Base-by-base conservation (phyloP, 495 filamentous ascomycete genomes). In the Geopyxis carbonaria region DNA sequence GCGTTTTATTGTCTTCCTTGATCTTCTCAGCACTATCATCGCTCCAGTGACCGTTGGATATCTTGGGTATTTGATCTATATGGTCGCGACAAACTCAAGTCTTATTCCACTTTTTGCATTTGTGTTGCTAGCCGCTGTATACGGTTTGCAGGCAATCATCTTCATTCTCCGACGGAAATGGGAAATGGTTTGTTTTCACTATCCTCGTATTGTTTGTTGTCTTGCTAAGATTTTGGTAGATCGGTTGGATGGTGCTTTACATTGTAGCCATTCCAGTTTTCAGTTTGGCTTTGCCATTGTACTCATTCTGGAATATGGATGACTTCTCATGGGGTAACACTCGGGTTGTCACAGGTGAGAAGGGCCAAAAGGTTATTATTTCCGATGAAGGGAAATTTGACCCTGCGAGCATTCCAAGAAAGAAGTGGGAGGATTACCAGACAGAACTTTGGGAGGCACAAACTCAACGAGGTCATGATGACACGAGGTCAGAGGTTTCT, bases 281-380 rank as follows among this genome's bases (percentile, higher is more conserved):
- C 69, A 73, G 81, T 21, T 79, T 92, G 45, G 85, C 72, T 36
- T 67, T 99, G 5, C 89, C 89, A 1, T 68, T 99, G 4, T 99
- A 95, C 60, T 69, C 86, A 31, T 99, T 99, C 73, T 99, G 89
- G 89, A 69, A 95, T 61, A 94, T 94, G 89, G 89, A 99, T 58
- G 89, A 99, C 65, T 99, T 99, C 72, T 78, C 75, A 47, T 94
- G 85, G 85, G 85, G 85, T 59, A 94, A 92, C 58, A 94, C 85
- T 22, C 83, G 85, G 69, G 68, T 99, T 29, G 85, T 99, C 45
- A 92, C 81, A n/a, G 89, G 89, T 56, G 89, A 95, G 59, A 79
- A 78, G 53, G 89, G 89, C 37, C 72, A 78, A 53, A 86, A 94
- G 64, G 62, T 95, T 45, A 74, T 99, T 55, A 80, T 99, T 46